phyloP scores from a whole-genome alignment of 176 grass and related monocot genomes.

The Tillandsia fasciculata region DNA sequence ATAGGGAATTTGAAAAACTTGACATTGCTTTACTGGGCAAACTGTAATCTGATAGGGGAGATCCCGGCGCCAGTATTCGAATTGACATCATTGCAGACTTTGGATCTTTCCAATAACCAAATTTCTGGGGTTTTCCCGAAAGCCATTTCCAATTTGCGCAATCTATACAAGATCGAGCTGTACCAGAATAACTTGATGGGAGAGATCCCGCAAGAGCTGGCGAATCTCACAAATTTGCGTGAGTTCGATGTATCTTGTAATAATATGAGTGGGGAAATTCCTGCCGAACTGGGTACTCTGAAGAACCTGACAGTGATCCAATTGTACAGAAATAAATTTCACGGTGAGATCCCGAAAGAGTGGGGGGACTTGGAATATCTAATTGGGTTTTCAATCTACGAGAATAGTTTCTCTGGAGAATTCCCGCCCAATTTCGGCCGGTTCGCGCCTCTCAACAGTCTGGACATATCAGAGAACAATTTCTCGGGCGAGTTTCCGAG shows the following conservation, averaged over 20 bases:
- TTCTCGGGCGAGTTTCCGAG: slow-evolving; percentile 57
- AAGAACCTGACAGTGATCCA: slow-evolving; percentile 51
- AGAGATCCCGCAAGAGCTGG: slow-evolving; percentile 50
- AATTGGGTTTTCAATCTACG: slow-evolving; percentile 54
- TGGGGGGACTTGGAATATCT: slow-evolving; percentile 45
- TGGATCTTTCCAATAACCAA: slow-evolving; percentile 58
- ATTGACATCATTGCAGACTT: slow-evolving; percentile 41
- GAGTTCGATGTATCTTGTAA: slow-evolving; percentile 65
- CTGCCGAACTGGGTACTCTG: slow-evolving; percentile 30
- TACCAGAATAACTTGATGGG: slow-evolving; percentile 61
- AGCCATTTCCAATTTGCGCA: slow-evolving; percentile 43
- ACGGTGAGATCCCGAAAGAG: slow-evolving; percentile 39
- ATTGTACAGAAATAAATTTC: slow-evolving; percentile 58
- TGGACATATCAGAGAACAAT: slow-evolving; percentile 78
- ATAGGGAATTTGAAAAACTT: slow-evolving; percentile 73
- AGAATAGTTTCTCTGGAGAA: slow-evolving; percentile 56
- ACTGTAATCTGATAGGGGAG: slow-evolving; percentile 31
- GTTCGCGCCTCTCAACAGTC: slow-evolving; percentile 43
- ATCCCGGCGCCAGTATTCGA: slow-evolving; percentile 55
- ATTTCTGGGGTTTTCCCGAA: slow-evolving; percentile 37
- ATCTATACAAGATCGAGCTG: slow-evolving; percentile 63
- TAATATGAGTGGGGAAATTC: slow-evolving; percentile 46
- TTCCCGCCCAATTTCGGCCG: slow-evolving; percentile 61
- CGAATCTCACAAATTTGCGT: slow-evolving; percentile 27
- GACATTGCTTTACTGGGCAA: slow-evolving; percentile 52